These are phyloP conservation scores for Pleurozium schreberi DNA, from an alignment of 225 moss, liverwort and hornwort species.

Conservation along the genomic window DNA sequence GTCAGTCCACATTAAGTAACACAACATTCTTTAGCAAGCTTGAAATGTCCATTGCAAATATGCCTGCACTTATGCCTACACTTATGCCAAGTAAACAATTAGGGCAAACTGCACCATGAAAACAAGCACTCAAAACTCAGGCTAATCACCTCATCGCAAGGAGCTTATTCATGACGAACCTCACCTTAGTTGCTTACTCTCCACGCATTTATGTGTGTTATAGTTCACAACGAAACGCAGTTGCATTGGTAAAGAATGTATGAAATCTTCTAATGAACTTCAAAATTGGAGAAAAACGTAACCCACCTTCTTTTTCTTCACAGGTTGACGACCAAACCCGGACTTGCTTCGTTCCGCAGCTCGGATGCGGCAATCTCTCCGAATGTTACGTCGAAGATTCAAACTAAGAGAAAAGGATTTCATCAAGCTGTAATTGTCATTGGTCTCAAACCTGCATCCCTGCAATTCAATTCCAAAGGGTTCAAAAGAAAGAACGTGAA, in stretches of 20 bases:
- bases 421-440: not conserved
- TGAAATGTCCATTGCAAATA: not conserved
- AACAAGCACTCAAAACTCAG: not conserved
- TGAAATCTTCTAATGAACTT: not conserved
- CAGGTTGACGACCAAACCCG: constrained; percentile 41
- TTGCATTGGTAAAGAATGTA: not conserved
- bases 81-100: not conserved
- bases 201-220: not conserved
- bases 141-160: not conserved
- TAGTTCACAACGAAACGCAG: not conserved
- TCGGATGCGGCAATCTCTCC: constrained; percentile 1
- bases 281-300: not conserved
- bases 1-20: not conserved
- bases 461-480: not conserved
- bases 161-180: not conserved
- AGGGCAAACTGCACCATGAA: not conserved
- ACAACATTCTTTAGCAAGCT: not conserved
- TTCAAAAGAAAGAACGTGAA: not conserved
- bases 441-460: constrained; percentile 9
- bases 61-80: not conserved
- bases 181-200: not conserved
- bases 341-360: constrained; percentile 29
- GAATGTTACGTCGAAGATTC: not conserved
- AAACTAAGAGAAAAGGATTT: constrained; percentile 6
- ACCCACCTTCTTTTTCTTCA: constrained; percentile 30